These are phyloP conservation scores for Globisporangium mamillatum DNA, from an alignment of 352 stramenopile genomes.

Conservation along the genomic window DNA sequence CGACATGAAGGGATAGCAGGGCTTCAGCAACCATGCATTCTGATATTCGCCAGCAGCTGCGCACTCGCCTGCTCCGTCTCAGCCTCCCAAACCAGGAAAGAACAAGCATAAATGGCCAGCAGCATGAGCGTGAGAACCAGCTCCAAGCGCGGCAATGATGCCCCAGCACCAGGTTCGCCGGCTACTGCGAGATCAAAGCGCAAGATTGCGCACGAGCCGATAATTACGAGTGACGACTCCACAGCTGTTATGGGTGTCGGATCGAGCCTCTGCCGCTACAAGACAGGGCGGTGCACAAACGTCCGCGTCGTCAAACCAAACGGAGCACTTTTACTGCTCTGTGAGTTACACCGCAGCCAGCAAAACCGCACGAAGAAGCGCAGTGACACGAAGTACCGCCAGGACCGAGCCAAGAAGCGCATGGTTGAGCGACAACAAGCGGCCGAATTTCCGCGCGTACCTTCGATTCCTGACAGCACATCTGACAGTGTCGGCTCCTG, in stretches of 20 bases:
- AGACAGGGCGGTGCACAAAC: slow-evolving; percentile 76
- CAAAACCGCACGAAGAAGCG: slow-evolving; percentile 88
- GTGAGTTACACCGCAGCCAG: slow-evolving; percentile 77
- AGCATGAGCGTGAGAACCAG: background rate
- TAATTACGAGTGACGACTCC: background rate
- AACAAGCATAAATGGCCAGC: slow-evolving; percentile 1
- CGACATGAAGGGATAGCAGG: background rate
- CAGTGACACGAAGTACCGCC: slow-evolving; percentile 78
- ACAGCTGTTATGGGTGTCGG: background rate
- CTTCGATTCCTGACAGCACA: background rate
- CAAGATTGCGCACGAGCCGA: background rate
- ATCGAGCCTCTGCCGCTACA: slow-evolving; percentile 61
- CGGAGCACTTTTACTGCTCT: slow-evolving; percentile 68
- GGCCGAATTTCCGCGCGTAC: background rate
- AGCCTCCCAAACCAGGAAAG: background rate
- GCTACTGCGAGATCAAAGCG: background rate
- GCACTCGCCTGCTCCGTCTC: background rate
- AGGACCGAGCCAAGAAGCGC: slow-evolving; percentile 62
- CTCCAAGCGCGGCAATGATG: background rate
- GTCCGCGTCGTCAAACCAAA: slow-evolving; percentile 71
- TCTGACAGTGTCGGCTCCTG: background rate
- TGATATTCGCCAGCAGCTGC: background rate
- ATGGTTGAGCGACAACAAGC: slow-evolving; percentile 28
- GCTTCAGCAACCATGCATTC: background rate
- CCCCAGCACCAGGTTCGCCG: background rate